Percentiles rank a stretch among this genome's conserved stretches.
These are phyloP conservation scores for Cystofilobasidium bisporidii DNA, from an alignment of 768 basidiomycete genomes.

Conservation along the genomic window DNA sequence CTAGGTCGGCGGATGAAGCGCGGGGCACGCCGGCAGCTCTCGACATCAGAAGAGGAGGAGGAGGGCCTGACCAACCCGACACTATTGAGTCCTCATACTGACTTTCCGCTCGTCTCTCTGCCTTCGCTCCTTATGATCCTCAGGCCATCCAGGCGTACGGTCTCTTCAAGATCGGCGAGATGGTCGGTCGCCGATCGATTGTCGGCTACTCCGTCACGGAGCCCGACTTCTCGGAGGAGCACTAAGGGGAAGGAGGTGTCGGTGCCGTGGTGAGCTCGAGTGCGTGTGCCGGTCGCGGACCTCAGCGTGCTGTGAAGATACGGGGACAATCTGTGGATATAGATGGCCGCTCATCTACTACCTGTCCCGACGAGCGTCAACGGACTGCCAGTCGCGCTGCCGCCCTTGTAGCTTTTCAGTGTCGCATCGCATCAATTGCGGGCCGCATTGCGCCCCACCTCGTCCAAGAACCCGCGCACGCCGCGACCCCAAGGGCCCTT, in stretches of 20 bases:
- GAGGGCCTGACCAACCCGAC: neutral
- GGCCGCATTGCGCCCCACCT: neutral
- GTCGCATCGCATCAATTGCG: too few species aligned
- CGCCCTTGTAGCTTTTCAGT: too few species aligned
- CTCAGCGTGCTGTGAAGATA: too few species aligned
- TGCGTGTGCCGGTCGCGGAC: too few species aligned
- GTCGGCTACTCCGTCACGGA: slow-evolving; percentile 61
- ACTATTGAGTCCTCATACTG: neutral
- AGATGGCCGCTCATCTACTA: neutral
- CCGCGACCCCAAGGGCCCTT: slow-evolving; percentile 37
- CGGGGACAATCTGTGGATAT: too few species aligned
- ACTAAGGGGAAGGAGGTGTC: neutral
- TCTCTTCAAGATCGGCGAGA: slow-evolving; percentile 89
- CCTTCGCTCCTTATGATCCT: neutral
- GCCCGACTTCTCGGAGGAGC: slow-evolving; percentile 4
- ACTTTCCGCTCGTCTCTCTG: neutral
- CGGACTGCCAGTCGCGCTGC: too few species aligned
- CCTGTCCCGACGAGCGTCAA: too few species aligned
- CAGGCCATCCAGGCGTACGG: slow-evolving; percentile 81
- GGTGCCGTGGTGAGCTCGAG: neutral
- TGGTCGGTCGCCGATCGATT: slow-evolving; percentile 66
- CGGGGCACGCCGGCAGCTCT: too few species aligned
- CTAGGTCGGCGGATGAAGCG: too few species aligned
- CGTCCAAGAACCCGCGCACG: slow-evolving; percentile 31
- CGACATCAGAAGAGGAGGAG: neutral